Evolutionary conservation across 2,329 filamentous ascomycete species (phyloP).

Genomic region (Trichoderma atroviride): DNA sequence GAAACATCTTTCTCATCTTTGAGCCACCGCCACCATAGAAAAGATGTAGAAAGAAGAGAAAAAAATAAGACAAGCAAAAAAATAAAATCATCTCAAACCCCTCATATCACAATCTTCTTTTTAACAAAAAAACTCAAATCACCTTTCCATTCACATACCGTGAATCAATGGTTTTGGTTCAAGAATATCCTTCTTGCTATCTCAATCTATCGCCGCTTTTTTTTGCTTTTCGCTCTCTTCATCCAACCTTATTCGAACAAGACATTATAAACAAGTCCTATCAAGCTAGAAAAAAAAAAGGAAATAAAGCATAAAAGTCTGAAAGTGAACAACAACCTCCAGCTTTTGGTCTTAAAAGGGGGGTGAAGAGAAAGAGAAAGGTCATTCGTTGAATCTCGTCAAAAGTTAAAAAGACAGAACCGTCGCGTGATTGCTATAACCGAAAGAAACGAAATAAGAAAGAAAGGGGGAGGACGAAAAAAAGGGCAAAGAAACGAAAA

Average conservation of each 20-base stretch:
- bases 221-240: not conserved
- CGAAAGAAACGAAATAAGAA: not conserved
- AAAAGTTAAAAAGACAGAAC: constrained; percentile 10
- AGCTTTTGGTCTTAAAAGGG: not conserved
- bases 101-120: not conserved
- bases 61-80: not conserved
- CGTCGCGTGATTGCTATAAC: constrained; percentile 15
- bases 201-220: constrained; percentile 1
- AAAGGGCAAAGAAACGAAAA: not conserved
- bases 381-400: constrained; percentile 2
- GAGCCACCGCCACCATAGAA: not conserved
- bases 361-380: not conserved
- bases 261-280: constrained; percentile 6
- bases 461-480: not conserved
- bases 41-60: not conserved
- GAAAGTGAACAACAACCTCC: not conserved
- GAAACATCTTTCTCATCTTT: not conserved
- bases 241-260: constrained; percentile 7
- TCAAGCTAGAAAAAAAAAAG: not conserved
- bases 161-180: not conserved
- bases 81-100: not conserved
- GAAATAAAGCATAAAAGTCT: constrained; percentile 4
- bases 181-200: not conserved
- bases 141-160: not conserved
- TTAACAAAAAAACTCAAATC: not conserved